Base-by-base conservation (phyloP, 2,329 filamentous ascomycete species). In the Aspergillus sp. region DNA sequence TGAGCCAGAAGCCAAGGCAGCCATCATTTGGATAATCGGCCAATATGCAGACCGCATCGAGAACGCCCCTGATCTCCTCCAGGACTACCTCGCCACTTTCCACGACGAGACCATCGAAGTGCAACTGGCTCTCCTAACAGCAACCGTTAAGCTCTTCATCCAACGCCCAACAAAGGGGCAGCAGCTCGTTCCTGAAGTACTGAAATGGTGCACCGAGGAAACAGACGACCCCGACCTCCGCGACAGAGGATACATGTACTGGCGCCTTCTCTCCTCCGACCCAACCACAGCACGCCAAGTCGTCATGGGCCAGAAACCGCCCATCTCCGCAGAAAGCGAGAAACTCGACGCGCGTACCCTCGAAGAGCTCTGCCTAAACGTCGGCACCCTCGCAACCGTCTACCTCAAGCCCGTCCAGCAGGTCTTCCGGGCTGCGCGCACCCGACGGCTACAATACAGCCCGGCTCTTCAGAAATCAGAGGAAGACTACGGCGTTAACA, bases 11-110 rank as follows among this genome's bases (percentile, higher is more conserved):
- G 95, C 95, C 46, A 99, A 99, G 74, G 93, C 95, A 2, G 95
- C 95, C 58, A 96, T 99, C 87, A 95, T 99, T 45, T 99, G 95
- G 95, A 95, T 99, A 37, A 99, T 99, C 71, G 95, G 95, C 2
- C 91, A 99, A 73, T 99, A 99, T 69, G 95, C 95, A 9, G 92
- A 96, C 71, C 89, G 95, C 45, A 99, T 99, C 66, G 95, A 99
- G 73, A 98, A 99, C 74, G 95, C 91, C 15, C 95, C 98, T 67
- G 90, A 89, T 0, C 82, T 99, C 2, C 83, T 99, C 8, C 93
- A 99, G 67, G 95, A 99, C 73, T 99, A 98, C 73, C 75, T 99
- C 8, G 93, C 93, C 71, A 90, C 91, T 0, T 99, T 98, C 77
- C 85, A 90, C 27, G 95, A 99, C 67, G 95, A 99, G 75, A 89